These are phyloP conservation scores for Colletotrichum chrysophilum DNA, from an alignment of 2,329 filamentous ascomycete genomes.

Conservation along the genomic window DNA sequence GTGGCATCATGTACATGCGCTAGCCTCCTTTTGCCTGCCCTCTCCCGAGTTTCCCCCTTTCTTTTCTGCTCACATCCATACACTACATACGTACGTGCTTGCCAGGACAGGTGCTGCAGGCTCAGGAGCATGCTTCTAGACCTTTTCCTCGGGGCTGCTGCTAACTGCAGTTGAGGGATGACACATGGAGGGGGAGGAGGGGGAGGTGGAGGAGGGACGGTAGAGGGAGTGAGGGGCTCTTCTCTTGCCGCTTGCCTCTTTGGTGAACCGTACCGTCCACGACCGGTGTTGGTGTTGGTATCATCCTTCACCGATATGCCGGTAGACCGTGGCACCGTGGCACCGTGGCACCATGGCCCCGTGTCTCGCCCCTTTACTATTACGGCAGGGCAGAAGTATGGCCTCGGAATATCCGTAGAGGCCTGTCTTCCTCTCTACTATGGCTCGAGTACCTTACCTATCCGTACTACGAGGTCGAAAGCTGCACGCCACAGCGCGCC, in stretches of 20 bases:
- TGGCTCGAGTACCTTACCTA: background rate
- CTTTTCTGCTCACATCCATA: background rate
- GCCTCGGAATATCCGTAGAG: background rate
- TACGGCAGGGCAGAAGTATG: background rate
- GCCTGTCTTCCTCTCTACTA: background rate
- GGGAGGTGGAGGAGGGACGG: background rate
- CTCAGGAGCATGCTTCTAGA: constrained; percentile 16
- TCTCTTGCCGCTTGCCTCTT: background rate
- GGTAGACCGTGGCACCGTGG: background rate
- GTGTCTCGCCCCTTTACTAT: background rate
- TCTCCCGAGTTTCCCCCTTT: background rate
- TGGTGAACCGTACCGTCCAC: background rate
- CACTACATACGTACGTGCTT: background rate
- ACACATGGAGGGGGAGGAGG: background rate
- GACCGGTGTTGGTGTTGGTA: background rate
- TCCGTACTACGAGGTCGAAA: background rate
- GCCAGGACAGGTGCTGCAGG: background rate
- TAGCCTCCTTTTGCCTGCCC: background rate
- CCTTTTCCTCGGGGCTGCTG: background rate
- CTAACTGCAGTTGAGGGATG: background rate
- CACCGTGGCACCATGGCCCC: background rate
- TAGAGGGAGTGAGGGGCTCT: background rate
- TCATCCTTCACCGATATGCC: background rate
- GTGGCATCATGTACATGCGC: background rate
- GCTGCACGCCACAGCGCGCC: background rate